Evolutionary conservation across 257 asterid genomes (phyloP).

Genomic region (Cinchona pubescens): DNA sequence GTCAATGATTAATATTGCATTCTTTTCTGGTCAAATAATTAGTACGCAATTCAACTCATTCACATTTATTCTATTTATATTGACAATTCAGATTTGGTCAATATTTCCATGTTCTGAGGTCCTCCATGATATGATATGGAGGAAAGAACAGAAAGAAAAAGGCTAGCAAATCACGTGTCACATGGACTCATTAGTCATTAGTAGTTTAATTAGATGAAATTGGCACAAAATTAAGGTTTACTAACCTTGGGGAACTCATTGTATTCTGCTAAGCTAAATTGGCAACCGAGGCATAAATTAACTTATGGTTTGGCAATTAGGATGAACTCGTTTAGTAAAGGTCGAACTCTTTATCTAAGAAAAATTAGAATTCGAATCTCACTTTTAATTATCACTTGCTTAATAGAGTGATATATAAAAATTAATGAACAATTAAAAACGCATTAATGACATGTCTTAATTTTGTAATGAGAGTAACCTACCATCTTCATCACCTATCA

Average conservation of each 20-base stretch:
- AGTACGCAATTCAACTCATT: background rate
- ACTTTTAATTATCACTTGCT: no score
- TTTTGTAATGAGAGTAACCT: no score
- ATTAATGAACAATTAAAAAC: no score
- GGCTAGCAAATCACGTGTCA: background rate
- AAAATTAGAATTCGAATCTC: no score
- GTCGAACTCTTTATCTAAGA: no score
- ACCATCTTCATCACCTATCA: no score
- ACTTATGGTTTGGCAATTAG: no score
- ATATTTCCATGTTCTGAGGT: background rate
- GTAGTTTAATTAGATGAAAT: background rate
- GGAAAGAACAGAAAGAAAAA: background rate
- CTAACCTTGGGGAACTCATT: background rate
- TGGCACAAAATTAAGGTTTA: background rate
- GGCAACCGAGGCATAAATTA: background rate
- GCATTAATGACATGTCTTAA: no score
- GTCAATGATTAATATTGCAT: conserved; percentile 1
- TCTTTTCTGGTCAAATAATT: background rate
- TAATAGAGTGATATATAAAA: no score
- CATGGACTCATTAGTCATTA: background rate
- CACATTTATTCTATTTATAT: background rate
- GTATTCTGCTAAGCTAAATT: background rate
- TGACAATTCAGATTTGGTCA: background rate
- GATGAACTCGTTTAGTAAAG: no score
- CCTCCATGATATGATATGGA: background rate